These are phyloP conservation scores for Quercus alba DNA, from an alignment of 306 rosid species.

Conservation along the genomic window DNA sequence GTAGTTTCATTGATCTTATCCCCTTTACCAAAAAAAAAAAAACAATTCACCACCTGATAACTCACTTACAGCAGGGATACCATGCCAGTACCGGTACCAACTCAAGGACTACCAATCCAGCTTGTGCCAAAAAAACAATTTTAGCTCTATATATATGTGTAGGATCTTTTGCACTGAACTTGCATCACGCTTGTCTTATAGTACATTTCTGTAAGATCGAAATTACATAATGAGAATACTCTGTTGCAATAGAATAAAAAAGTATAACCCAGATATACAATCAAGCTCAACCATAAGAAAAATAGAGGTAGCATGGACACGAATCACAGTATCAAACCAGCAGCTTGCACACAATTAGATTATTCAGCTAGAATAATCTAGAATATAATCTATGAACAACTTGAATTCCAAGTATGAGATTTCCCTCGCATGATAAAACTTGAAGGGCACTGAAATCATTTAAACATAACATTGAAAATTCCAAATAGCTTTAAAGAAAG, in stretches of 20 bases:
- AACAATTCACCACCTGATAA: constrained; percentile 63
- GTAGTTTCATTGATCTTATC: too few relatives aligned
- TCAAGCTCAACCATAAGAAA: not conserved
- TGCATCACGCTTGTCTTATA: not conserved
- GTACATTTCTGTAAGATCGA: not conserved
- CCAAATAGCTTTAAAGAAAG: not conserved
- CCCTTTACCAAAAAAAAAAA: too few relatives aligned
- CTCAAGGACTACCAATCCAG: constrained; percentile 52
- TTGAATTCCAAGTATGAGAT: not conserved
- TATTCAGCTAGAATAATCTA: too few relatives aligned
- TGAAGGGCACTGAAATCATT: not conserved
- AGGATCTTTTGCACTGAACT: not conserved
- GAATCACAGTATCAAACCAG: not conserved
- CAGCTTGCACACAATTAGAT: too few relatives aligned
- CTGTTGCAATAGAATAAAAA: not conserved
- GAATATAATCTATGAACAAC: too few relatives aligned
- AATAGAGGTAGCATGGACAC: not conserved
- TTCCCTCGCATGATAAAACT: too few relatives aligned
- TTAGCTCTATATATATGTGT: not conserved
- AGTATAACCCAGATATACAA: not conserved
- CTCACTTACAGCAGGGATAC: constrained; percentile 58
- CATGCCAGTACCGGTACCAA: constrained; percentile 46
- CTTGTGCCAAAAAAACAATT: constrained; percentile 36
- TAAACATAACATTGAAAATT: not conserved
- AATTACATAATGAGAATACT: not conserved